Base-by-base conservation (phyloP, 768 basidiomycete species). In the Gautieria morchelliformis region DNA sequence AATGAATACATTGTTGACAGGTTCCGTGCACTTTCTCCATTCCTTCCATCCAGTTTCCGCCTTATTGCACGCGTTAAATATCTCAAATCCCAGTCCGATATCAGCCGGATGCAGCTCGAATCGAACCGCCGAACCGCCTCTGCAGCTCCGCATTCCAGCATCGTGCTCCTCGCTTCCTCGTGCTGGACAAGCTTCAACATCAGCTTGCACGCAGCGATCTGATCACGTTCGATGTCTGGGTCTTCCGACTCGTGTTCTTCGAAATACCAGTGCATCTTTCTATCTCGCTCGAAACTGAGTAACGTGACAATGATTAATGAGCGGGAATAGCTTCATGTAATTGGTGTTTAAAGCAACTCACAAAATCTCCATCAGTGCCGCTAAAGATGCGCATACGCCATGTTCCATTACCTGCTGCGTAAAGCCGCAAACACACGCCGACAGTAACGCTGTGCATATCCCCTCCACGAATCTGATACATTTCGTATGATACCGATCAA, bases 191-290 rank as follows among this genome's bases (percentile, higher is more conserved):
- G 37, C 22, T 45, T 42, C 14, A 45, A 33, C 17, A 55, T 41
- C 32, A 55, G 27, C 32, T 45, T 45, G 40, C 40, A 55, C 5
- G 20, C 39, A 24, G 53, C 53, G 22, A 55, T 55, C 27, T 55
- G 53, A 19, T 55, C 40, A 12, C 42, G 37, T 32, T 55, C 53
- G 40, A 55, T 27, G 42, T 55, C 42, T n/a, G 40, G 17, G 42
- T 42, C 53, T 17, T 55, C 53, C 17, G 27, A 14, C 3, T 41
- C 24, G 14, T 55, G 22, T 22, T 55, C 41, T 44, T 55, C 40
- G 5, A 55, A 19, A 19, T 42, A 45, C 12, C 40, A 7, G 12
- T 3, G 14, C 17, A 45, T 24, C 2, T 7, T 24, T 22, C 10
- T 24, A 55, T 55, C 53, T 45, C 40, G 53, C 22, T 55, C 22